phyloP scores from a whole-genome alignment of 805 yeast species.

The Yarrowia porcina region DNA sequence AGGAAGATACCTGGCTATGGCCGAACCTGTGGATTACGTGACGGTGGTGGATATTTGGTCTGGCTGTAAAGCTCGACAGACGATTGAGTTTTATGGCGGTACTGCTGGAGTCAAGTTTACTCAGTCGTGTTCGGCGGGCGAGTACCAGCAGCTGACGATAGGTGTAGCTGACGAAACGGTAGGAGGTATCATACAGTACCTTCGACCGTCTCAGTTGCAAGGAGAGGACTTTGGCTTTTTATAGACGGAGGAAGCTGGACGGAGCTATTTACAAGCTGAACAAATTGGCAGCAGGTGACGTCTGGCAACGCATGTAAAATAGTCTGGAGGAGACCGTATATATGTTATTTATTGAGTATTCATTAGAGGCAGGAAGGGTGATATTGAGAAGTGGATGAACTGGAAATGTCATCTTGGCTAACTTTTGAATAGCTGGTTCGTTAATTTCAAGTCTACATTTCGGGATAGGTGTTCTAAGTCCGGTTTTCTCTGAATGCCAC shows the following conservation, averaged over 20 bases:
- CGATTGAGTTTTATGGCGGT: constrained; percentile 55
- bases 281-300: too few relatives aligned
- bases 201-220: background rate
- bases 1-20: constrained; percentile 51
- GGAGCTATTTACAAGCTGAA: too few relatives aligned
- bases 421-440: too few relatives aligned
- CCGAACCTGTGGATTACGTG: constrained; percentile 58
- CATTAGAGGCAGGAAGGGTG: too few relatives aligned
- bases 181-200: constrained; percentile 56
- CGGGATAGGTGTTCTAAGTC: too few relatives aligned
- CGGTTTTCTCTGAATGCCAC: too few relatives aligned
- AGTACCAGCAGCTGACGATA: constrained; percentile 49
- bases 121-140: constrained; percentile 41
- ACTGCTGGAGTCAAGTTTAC: constrained; percentile 54
- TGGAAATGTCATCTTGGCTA: too few relatives aligned
- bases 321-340: constrained; percentile 7
- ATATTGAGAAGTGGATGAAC: too few relatives aligned
- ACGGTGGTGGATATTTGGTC: constrained; percentile 45
- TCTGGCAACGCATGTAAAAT: background rate
- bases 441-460: too few relatives aligned
- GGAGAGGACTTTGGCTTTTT: constrained; percentile 16
- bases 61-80: constrained; percentile 40
- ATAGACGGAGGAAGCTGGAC: background rate
- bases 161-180: constrained; percentile 55
- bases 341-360: constrained; percentile 8